Evolutionary conservation across 768 basidiomycete genomes (phyloP), one percentile per base, ranked within the genome.

Genomic region (Hemileccinum impolitum): DNA sequence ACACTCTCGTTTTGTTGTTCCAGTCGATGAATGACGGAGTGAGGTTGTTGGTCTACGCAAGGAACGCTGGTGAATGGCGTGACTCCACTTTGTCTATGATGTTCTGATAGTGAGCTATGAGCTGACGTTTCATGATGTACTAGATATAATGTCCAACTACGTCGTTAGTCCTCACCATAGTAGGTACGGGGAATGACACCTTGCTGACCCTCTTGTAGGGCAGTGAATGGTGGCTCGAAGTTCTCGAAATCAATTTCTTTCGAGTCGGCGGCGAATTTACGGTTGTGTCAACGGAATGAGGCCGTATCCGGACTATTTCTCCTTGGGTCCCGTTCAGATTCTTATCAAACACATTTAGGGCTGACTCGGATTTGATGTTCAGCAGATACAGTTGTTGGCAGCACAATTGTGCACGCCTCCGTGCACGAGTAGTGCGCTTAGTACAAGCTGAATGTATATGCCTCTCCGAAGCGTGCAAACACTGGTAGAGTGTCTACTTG

Each of bases 71-170:
- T 85, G 56, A 53, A 80, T 73, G 17, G 25, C 13, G 21, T 15
- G 3, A 19, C 6, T 34, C 10, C 19, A 19, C 15, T 4, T 15
- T 23, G 10, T 32, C 8, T 47, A 4, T 50, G 2, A 10, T 49
- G 25, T 28, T 49, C 34, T 14, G n/a, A 15, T 54, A 35, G 17
- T 52, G 21, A 14, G 9, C 7, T 30, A 30, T 30, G 28, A 12
- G 19, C 63, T 55, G 55, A 61, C 58, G 36, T 55, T 30, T 23
- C 31, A n/a, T 21, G 13, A 51, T 26, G 3, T 35, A 49, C 42
- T n/a, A 77, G 91, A 94, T 66, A 81, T 84, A 75, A 87, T 90
- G 87, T 94, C 92, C 75, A 93, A 94, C 70, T 88, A 77, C 59
- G 78, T 88, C 21, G 86, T 81, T 53, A 52, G 78, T 62, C 23